Conservation (phyloP, 1,284 basidiomycete genomes). For the Athelia psychrophila region DNA sequence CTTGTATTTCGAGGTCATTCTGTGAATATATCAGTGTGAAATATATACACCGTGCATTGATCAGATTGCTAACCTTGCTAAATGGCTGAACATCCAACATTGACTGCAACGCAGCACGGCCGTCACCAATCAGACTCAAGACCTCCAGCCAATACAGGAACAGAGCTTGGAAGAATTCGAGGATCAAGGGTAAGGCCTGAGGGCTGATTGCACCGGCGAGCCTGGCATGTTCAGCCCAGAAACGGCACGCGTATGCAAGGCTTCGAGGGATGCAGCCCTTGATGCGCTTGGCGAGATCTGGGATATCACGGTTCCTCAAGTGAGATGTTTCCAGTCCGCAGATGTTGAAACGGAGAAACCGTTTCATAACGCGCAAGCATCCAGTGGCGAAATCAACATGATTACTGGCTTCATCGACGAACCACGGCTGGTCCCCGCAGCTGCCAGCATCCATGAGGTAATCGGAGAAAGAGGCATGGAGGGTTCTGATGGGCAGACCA, state of each 20-base stretch:
- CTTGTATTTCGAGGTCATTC: too few relatives aligned
- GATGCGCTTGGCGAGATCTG: constrained; percentile 3
- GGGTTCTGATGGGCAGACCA: too few relatives aligned
- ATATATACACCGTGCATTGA: too few relatives aligned
- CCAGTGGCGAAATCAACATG: background rate
- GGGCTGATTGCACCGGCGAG: background rate
- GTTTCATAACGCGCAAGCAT: constrained; percentile 9
- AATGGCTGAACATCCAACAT: too few relatives aligned
- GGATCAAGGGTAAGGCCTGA: background rate
- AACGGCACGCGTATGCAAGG: constrained; percentile 6
- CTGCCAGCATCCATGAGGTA: too few relatives aligned
- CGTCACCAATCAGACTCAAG: background rate
- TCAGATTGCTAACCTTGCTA: too few relatives aligned
- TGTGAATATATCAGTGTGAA: too few relatives aligned
- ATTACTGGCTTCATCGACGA: background rate
- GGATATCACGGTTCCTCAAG: constrained; percentile 8
- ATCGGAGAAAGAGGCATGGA: too few relatives aligned
- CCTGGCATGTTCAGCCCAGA: background rate
- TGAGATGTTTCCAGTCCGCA: constrained; percentile 11
- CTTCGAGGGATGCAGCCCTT: background rate
- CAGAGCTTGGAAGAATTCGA: background rate
- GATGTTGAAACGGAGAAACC: constrained; percentile 20
- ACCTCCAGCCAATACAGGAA: background rate
- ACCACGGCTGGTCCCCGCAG: background rate
- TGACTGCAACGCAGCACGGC: too few relatives aligned